A percentile compares a stretch with the other conserved stretches of the same genome.
These are phyloP conservation scores for Cladophialophora carrionii DNA, from an alignment of 2,329 filamentous ascomycete species.

Conservation along the genomic window DNA sequence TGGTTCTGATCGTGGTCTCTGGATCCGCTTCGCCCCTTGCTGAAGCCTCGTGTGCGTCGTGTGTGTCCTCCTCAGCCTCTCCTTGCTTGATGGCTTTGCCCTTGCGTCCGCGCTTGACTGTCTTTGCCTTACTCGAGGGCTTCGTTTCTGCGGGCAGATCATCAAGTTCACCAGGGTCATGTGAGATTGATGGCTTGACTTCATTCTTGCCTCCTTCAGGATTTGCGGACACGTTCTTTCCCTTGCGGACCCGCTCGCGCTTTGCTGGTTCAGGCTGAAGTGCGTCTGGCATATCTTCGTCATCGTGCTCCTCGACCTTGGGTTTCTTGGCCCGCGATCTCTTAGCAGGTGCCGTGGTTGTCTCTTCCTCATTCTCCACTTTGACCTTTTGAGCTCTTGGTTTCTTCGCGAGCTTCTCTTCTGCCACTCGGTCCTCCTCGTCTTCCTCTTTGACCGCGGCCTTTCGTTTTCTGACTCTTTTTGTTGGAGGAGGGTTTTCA, in stretches of 20 bases:
- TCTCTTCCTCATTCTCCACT: constrained; percentile 40
- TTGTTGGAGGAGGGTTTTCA: constrained; percentile 7
- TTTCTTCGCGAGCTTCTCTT: constrained; percentile 40
- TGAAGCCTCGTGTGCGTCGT: too few relatives aligned
- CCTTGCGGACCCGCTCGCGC: constrained; percentile 3
- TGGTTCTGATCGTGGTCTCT: too few relatives aligned
- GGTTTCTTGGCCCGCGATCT: constrained; percentile 34
- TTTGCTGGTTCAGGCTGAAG: constrained; percentile 5
- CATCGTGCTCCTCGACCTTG: constrained; percentile 40
- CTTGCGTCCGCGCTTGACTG: too few relatives aligned
- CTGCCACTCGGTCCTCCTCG: constrained; percentile 25
- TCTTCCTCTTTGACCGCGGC: constrained; percentile 40
- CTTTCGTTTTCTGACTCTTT: constrained; percentile 26
- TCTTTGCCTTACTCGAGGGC: neutral
- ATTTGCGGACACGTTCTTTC: neutral
- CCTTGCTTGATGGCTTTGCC: neutral
- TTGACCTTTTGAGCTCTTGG: constrained; percentile 56
- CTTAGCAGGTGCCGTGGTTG: constrained; percentile 3
- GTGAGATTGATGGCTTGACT: neutral
- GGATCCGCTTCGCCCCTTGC: too few relatives aligned
- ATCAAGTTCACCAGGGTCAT: neutral
- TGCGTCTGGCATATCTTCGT: constrained; percentile 30
- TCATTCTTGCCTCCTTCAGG: neutral
- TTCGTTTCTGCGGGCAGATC: neutral
- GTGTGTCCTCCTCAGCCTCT: neutral